Base-by-base conservation (phyloP, 495 filamentous ascomycete species). In the Hyaloscypha variabilis region DNA sequence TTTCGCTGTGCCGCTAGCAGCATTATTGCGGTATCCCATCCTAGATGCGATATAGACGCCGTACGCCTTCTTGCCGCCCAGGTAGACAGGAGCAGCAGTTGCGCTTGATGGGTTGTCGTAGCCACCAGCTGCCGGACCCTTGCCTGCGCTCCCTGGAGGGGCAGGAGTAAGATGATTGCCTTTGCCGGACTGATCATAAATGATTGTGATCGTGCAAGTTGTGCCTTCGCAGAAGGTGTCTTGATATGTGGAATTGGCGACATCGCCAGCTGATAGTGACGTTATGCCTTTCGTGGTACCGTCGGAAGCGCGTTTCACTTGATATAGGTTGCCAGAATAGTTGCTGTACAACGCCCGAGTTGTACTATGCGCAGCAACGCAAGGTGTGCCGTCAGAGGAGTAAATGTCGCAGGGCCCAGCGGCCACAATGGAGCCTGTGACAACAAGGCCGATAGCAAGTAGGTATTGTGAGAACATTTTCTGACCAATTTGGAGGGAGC, bases 341-440 rank as follows among this genome's bases (percentile, higher is more conserved):
- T 73, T 69, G 60, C 72, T 79, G 69, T 86, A 87, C 29, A 87
- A 67, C 58, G 83, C 82, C 19, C 85, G 82, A 69, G 83, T 86
- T 63, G 83, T 85, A 73, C 83, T 83, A 74, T 86, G 84, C 2
- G 84, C 84, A 2, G 84, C 83, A 62, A 87, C 69, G 63, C 84
- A 87, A 61, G 84, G 82, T 3, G 83, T 84, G 67, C 74, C n/a
- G n/a, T n/a, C n/a, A n/a, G 79, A 74, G 31, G 77, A 31, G 73
- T 86, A 87, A 67, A 87, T 77, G 60, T 87, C 84, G 63, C 84
- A 87, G 28, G 84, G 83, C n/a, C 76, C 82, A 57, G 83, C 83
- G 19, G 72, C 65, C 31, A 79, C 81, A 53, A 84, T 70, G 30
- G 79, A 78, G 57, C 63, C 31, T 14, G 72, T 73, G 68, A 71